Evolutionary conservation across 2,329 filamentous ascomycete genomes (phyloP).

Genomic region (Fusarium vanettenii): DNA sequence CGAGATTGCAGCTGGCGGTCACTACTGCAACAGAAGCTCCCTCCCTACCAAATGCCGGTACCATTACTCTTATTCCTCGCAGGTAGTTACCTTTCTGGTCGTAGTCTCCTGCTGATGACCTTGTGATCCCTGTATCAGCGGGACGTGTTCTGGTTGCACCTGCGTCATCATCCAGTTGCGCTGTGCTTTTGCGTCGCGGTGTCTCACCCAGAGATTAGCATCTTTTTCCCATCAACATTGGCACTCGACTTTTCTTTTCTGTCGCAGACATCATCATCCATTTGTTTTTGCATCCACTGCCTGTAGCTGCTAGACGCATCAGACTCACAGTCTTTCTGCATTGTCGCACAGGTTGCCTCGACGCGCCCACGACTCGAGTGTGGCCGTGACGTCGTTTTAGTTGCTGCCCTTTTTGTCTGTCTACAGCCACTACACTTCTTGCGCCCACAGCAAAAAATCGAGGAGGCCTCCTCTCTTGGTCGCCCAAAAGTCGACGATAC

Average conservation of each 20-base stretch:
- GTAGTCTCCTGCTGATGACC: slow-evolving; percentile 10
- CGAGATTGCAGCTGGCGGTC: slow-evolving; percentile 11
- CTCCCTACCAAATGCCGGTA: slow-evolving; percentile 3
- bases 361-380: background rate
- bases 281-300: background rate
- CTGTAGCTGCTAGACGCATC: background rate
- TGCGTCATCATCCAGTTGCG: slow-evolving; percentile 37
- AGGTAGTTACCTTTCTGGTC: slow-evolving; percentile 3
- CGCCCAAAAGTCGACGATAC: background rate
- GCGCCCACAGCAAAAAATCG: slow-evolving; percentile 3
- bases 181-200: slow-evolving; percentile 22
- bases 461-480: slow-evolving; percentile 27
- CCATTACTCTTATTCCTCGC: background rate
- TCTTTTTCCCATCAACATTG: slow-evolving; percentile 1
- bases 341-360: background rate
- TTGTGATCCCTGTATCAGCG: slow-evolving; percentile 19
- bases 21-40: background rate
- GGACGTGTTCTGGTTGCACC: slow-evolving; percentile 28
- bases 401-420: slow-evolving; percentile 1
- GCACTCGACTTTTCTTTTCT: slow-evolving; percentile 4
- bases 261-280: slow-evolving; percentile 8
- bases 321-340: background rate
- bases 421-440: slow-evolving; percentile 15
- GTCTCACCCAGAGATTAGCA: slow-evolving; percentile 21
- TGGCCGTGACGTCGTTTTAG: slow-evolving; percentile 18